Evolutionary conservation across 2,329 filamentous ascomycete genomes (phyloP).

Genomic region (Erysiphe pulchra): DNA sequence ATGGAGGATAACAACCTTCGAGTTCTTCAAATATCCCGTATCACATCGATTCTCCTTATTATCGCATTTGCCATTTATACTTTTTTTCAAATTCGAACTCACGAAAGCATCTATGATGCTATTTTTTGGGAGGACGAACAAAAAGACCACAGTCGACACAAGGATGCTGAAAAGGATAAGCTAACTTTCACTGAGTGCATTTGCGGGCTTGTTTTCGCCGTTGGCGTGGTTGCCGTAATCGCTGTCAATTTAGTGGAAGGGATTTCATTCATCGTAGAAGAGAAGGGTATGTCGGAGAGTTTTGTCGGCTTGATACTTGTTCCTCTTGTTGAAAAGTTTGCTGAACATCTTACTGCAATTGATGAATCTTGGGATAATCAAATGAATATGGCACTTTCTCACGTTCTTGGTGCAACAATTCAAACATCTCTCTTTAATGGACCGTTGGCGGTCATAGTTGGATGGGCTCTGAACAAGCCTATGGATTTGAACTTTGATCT

Average conservation of each 20-base stretch:
- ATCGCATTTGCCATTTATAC: constrained; percentile 41
- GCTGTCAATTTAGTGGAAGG: constrained; percentile 49
- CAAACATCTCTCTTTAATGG: constrained; percentile 79
- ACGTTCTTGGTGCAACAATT: constrained; percentile 40
- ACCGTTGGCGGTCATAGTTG: constrained; percentile 57
- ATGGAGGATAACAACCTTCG: no score
- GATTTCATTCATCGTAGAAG: constrained; percentile 34
- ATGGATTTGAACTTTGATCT: constrained; percentile 71
- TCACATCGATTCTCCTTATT: constrained; percentile 44
- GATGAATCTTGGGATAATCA: constrained; percentile 67
- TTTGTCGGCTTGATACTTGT: constrained; percentile 53
- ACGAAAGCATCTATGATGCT: constrained; percentile 53
- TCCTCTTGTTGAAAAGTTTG: constrained; percentile 62
- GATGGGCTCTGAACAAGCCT: constrained; percentile 44
- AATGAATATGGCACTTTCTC: constrained; percentile 20
- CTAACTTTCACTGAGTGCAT: constrained; percentile 51
- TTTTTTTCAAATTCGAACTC: constrained; percentile 47
- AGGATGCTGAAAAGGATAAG: constrained; percentile 35
- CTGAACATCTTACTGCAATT: constrained; percentile 61
- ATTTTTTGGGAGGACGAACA: constrained; percentile 46
- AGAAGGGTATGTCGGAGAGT: constrained; percentile 24
- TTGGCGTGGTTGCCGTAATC: constrained; percentile 46
- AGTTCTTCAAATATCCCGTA: constrained; percentile 38
- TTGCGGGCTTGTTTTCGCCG: constrained; percentile 34
- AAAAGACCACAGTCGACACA: constrained; percentile 35